Evolutionary conservation across 116 monocot genomes (phyloP), one percentile per base, ranked within the genome.

Genomic region (Papilionanthe hybrid): DNA sequence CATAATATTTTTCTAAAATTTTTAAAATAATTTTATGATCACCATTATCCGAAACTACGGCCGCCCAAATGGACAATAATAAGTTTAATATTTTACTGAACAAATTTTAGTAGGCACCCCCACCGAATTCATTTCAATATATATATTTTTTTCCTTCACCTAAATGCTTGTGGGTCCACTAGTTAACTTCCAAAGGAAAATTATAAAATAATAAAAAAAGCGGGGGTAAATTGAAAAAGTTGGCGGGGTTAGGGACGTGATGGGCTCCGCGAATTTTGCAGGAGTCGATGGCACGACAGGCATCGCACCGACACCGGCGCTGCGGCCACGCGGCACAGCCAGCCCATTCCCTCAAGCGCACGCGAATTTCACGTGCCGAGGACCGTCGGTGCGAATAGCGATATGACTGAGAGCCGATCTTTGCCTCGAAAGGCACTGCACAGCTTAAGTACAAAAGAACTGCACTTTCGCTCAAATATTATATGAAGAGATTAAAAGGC

Each of bases 191-290:
- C 37, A 43, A 44, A 44, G 32, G 32, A 32, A 32, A 32, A 32
- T 32, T 32, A 32, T 32, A 32, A 18, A 19, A 27, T 27, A 10
- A 27, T 27, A 66, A 66, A 66, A 27, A 66, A 66, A 27, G 15
- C 32, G 32, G 32, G 32, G 32, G 32, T 32, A 12, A 29, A 68
- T 30, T 3, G 5, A 11, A 30, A 15, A 15, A 6, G 15, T 4
- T 37, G 32, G 69, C 32, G 10, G 69, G 32, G 15, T 28, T 11
- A 17, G 2, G 2, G 32, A 32, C 69, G 69, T 69, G 17, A 23
- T 69, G 69, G 69, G 69, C 69, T 69, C 69, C 69, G 32, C 30
- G 15, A 69, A 69, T 69, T 69, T 30, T 15, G 69, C 69, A 69
- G 30, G 69, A 69, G 32, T 69, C 32, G 30, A 69, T 6, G 69